These are phyloP conservation scores for Suhomyces maxii DNA, from an alignment of 1,139 yeast species.

Conservation along the genomic window DNA sequence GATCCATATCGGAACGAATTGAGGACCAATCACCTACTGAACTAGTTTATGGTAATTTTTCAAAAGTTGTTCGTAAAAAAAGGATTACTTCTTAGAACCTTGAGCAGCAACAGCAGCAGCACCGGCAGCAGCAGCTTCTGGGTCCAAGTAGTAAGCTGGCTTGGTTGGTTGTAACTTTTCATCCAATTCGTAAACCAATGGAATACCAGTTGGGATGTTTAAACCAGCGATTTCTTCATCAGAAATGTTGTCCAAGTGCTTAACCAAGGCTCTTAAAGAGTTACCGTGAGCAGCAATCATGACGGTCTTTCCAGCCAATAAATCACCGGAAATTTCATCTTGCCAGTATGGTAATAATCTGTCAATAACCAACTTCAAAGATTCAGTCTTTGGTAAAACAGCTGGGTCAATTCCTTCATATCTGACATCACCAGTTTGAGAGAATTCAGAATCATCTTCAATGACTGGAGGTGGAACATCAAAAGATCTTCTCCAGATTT, in stretches of 20 bases:
- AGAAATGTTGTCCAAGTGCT: slow-evolving; percentile 92
- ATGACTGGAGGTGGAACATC: slow-evolving; percentile 96
- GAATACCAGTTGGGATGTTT: slow-evolving; percentile 98
- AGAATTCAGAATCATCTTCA: slow-evolving; percentile 73
- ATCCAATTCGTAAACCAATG: slow-evolving; percentile 96
- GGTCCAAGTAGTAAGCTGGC: slow-evolving; percentile 96
- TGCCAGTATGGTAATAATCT: slow-evolving; percentile 98
- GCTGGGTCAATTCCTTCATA: slow-evolving; percentile 80
- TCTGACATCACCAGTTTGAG: slow-evolving; percentile 85
- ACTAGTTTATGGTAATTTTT: not conserved
- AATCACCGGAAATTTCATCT: slow-evolving; percentile 84
- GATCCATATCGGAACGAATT: too few species aligned
- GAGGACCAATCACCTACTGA: too few species aligned
- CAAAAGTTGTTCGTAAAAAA: not conserved
- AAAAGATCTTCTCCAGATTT: slow-evolving; percentile 96
- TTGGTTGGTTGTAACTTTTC: slow-evolving; percentile 83
- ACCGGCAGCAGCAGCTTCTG: slow-evolving; percentile 99
- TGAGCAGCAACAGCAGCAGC: slow-evolving; percentile 99
- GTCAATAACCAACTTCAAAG: slow-evolving; percentile 91
- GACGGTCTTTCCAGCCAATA: slow-evolving; percentile 85
- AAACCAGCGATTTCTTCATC: slow-evolving; percentile 90
- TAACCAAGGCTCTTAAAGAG: slow-evolving; percentile 95
- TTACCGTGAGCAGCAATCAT: slow-evolving; percentile 97
- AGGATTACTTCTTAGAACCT: slow-evolving; percentile 58
- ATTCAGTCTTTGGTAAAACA: slow-evolving; percentile 91